Conservation (phyloP, 495 filamentous ascomycete genomes). For the Penicillium bovifimosum region DNA sequence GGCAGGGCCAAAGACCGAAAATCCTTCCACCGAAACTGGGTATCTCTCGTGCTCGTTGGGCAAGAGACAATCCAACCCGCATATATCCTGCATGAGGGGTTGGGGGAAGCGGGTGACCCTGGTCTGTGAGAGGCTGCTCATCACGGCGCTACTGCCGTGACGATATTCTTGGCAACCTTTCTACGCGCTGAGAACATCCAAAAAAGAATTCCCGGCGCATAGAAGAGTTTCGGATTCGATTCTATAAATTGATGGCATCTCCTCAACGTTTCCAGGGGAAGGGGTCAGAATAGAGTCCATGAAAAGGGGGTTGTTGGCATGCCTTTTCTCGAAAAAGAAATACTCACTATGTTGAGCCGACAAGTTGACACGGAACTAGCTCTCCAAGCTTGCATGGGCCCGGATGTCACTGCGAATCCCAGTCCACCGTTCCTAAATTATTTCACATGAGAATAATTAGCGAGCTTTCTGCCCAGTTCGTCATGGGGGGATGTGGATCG, state of each 20-base stretch:
- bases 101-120: constrained; percentile 7
- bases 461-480: not conserved
- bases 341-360: too few relatives aligned
- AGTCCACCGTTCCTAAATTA: not conserved
- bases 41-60: constrained; percentile 4
- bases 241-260: constrained; percentile 6
- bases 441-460: not conserved
- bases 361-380: too few relatives aligned
- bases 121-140: constrained; percentile 7
- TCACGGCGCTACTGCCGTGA: constrained; percentile 13
- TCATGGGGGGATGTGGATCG: not conserved
- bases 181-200: not conserved
- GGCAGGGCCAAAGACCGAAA: not conserved
- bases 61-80: not conserved
- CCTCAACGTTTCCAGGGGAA: not conserved
- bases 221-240: constrained; percentile 4
- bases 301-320: not conserved
- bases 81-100: constrained; percentile 5
- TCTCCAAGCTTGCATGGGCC: too few relatives aligned
- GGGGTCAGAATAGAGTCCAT: not conserved
- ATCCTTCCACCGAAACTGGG: not conserved
- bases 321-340: not conserved
- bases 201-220: not conserved
- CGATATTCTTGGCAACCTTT: constrained; percentile 8
- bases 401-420: too few relatives aligned